Conservation (phyloP, 768 basidiomycete genomes). For the Multifurca ochricompacta region DNA sequence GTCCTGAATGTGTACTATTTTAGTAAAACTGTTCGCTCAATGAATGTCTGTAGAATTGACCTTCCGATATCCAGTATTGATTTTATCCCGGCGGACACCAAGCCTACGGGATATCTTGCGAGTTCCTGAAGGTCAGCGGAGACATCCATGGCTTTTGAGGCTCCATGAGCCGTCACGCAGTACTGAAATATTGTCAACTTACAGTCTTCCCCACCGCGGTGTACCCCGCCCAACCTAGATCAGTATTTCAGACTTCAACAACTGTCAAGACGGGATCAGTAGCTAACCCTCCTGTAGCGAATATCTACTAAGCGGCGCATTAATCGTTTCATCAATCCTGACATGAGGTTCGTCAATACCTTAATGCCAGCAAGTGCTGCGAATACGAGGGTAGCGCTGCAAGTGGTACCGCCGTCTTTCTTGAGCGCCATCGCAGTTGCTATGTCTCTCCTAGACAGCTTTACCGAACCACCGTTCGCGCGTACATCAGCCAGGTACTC, state of each 20-base stretch:
- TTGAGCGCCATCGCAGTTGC: constrained; percentile 61
- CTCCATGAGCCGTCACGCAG: neutral
- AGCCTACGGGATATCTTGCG: constrained; percentile 78
- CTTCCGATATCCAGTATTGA: constrained; percentile 90
- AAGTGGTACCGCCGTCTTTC: constrained; percentile 73
- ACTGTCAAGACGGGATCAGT: neutral
- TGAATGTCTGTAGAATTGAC: constrained; percentile 28
- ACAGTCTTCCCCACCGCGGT: constrained; percentile 67
- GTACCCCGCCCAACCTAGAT: constrained; percentile 74
- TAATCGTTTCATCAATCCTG: constrained; percentile 14
- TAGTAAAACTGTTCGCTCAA: neutral
- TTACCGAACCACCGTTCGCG: constrained; percentile 37
- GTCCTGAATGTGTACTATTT: constrained; percentile 40
- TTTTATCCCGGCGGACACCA: constrained; percentile 92
- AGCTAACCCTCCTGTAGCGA: constrained; percentile 85
- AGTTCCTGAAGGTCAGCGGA: constrained; percentile 93
- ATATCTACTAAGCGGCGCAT: constrained; percentile 52
- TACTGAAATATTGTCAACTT: constrained; percentile 20
- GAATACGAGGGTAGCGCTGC: constrained; percentile 66
- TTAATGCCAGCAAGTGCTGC: constrained; percentile 82
- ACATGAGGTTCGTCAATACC: constrained; percentile 30
- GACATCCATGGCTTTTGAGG: constrained; percentile 73
- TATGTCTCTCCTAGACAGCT: constrained; percentile 77
- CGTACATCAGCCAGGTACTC: constrained; percentile 53
- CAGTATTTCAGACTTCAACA: constrained; percentile 4